Evolutionary conservation across 139 green algal genomes (phyloP).

Genomic region (Microglena sp.): DNA sequence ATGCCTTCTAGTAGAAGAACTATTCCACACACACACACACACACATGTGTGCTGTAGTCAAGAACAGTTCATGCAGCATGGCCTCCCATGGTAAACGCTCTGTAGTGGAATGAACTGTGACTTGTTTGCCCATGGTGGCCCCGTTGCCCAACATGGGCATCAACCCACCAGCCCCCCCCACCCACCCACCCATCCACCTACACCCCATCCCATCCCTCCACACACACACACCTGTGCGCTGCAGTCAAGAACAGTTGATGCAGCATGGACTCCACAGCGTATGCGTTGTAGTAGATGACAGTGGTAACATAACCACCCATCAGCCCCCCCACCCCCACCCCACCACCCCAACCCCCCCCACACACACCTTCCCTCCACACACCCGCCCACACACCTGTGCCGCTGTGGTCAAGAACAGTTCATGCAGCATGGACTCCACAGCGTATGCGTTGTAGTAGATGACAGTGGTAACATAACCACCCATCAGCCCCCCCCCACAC

Average conservation of each 20-base stretch:
- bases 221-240: constrained; percentile 13
- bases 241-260: constrained; percentile 49
- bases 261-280: constrained; percentile 37
- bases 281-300: constrained; percentile 31
- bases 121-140: background rate
- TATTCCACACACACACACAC: no score
- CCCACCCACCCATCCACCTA: no score
- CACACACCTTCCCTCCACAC: no score
- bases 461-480: background rate
- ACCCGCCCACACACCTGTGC: constrained; percentile 14
- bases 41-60: constrained; percentile 26
- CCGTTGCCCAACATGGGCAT: background rate
- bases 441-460: constrained; percentile 31
- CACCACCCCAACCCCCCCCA: no score
- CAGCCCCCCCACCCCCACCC: background rate
- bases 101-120: constrained; percentile 15
- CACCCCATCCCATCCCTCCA: background rate
- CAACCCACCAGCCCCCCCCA: no score
- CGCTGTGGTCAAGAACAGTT: constrained; percentile 43
- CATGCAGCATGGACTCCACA: constrained; percentile 43
- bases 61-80: constrained; percentile 49
- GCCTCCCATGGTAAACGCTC: constrained; percentile 37
- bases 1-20: constrained; percentile 32
- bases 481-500: background rate
- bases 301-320: background rate